Base-by-base conservation (phyloP, 1,139 yeast genomes). In the Scheffersomyces illinoinensis region DNA sequence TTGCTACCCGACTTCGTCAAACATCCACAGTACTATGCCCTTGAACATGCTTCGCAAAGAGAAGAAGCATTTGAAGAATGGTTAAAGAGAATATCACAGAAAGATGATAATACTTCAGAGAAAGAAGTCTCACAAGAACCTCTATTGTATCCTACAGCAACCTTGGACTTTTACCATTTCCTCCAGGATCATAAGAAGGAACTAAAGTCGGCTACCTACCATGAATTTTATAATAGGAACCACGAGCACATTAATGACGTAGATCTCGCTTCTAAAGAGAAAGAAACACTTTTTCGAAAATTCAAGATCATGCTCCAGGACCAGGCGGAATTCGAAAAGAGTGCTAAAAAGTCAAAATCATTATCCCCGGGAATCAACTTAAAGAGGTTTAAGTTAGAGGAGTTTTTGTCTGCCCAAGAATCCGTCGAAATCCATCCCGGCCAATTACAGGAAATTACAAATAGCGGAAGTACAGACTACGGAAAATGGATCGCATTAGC, bases 151-250 rank as follows among this genome's bases (percentile, higher is more conserved):
- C 81, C 81, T 6, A 69, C 79, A 0, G 59, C 68, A 1, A 67
- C 64, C 10, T 67, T 76, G 46, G 49, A 53, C 23, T 74, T 64
- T 51, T 68, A 69, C 56, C 63, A 66, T 2, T 66, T 69, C 49
- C 68, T 80, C 20, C 83, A 78, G 59, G 65, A 66, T 0, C 60
- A 68, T 62, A 79, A 79, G 62, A 58, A 68, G 7, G 74, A 74
- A 1, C 66, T 79, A 21, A 76, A 74, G 59, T 62, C 67, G 43
- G 52, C 60, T 23, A 71, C 62, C 60, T 81, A 68, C 60, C 65
- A 66, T 21, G 78, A 76, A 46, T 77, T 78, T 56, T 68, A 66
- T 54, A 63, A 61, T 47, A 55, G 56, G 43, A 67, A 74, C 56
- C 60, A 63, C 23, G 55, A 61, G 14, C 64, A 62, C 26, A 56